Percentiles rank a stretch among this genome's conserved stretches.
phyloP scores from a whole-genome alignment of 352 stramenopile species.

The Globisporangium lucens region DNA sequence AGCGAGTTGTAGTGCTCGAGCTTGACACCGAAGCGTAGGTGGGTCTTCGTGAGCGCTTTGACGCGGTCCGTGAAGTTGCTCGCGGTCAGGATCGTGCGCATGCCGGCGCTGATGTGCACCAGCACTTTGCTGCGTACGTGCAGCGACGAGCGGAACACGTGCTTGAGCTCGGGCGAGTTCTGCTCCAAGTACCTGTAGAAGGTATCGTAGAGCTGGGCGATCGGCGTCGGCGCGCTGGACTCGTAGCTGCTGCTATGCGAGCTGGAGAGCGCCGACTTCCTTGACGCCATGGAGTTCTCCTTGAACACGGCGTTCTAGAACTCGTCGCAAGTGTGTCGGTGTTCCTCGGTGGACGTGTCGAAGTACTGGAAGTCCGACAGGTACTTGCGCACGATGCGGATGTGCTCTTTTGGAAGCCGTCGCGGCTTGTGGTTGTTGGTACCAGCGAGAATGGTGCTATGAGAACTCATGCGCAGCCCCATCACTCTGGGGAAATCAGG shows the following conservation, averaged over 20 bases:
- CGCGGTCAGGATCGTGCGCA: constrained; percentile 33
- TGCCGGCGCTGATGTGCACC: constrained; percentile 80
- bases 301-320: constrained; percentile 40
- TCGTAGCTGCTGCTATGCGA: constrained; percentile 21
- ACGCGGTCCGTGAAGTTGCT: constrained; percentile 72
- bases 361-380: constrained; percentile 38
- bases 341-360: constrained; percentile 27
- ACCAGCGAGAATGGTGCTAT: constrained; percentile 17
- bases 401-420: constrained; percentile 24
- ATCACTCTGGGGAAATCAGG: background rate
- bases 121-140: constrained; percentile 82
- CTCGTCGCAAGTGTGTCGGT: constrained; percentile 27
- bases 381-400: constrained; percentile 31
- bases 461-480: constrained; percentile 20
- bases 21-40: constrained; percentile 83
- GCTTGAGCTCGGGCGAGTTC: constrained; percentile 47
- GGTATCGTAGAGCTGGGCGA: constrained; percentile 36
- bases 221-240: constrained; percentile 12
- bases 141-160: constrained; percentile 45
- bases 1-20: constrained; percentile 87
- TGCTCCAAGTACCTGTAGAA: constrained; percentile 48
- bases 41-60: constrained; percentile 61
- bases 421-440: constrained; percentile 6
- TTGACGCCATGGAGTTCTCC: constrained; percentile 14
- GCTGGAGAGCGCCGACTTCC: constrained; percentile 7